Conservation (phyloP, 169 alveolate species). For the Plasmodium billcollinsi region DNA sequence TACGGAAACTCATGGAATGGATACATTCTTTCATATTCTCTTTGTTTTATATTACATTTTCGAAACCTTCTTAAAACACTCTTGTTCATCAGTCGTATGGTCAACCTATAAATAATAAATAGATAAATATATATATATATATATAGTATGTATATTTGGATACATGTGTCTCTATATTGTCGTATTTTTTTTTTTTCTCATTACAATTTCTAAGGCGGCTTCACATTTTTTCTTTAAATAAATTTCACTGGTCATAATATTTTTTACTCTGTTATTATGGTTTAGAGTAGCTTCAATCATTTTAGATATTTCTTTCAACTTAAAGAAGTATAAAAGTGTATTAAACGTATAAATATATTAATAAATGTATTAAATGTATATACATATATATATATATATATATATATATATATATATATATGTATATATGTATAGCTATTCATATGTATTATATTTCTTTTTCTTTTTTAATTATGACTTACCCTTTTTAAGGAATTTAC, state of each 20-base stretch:
- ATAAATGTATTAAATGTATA: neutral
- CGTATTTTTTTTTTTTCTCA: too few species aligned
- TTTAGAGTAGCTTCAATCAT: conserved; percentile 46
- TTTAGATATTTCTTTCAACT: conserved; percentile 59
- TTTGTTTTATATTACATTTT: conserved; percentile 26
- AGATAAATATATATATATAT: neutral
- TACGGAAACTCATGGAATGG: neutral
- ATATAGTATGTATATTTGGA: neutral
- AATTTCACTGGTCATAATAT: conserved; percentile 31
- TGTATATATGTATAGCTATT: neutral
- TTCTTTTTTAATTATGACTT: neutral
- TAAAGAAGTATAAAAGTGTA: neutral
- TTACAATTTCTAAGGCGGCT: conserved; percentile 55
- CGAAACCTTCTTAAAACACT: conserved; percentile 60
- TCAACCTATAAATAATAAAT: conserved; percentile 13
- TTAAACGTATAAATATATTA: neutral
- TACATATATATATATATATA: neutral
- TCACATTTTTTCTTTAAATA: conserved; percentile 65
- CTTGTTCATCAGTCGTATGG: conserved; percentile 37
- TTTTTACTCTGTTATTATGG: conserved; percentile 44
- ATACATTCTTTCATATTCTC: neutral
- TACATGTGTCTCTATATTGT: too few species aligned
- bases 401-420: neutral
- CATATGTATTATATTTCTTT: neutral
- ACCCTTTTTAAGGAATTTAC: conserved; percentile 39